Percentiles rank a stretch among this genome's conserved stretches.
phyloP scores from a whole-genome alignment of 257 asterid species.

The Pogostemon cablin region DNA sequence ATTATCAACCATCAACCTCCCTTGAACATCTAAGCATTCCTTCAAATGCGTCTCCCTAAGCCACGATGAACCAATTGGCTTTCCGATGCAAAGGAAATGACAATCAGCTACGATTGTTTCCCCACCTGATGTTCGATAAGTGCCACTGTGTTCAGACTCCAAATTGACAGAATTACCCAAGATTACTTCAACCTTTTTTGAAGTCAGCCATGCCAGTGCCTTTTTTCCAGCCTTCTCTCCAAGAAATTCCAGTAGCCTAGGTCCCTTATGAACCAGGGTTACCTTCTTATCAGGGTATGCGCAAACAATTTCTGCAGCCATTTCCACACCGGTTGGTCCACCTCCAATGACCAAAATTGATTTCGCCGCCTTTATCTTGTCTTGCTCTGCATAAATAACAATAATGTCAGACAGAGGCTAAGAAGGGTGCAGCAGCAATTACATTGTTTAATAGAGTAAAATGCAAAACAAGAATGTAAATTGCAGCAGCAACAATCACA shows the following conservation, averaged over 20 bases:
- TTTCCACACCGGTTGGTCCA: conserved; percentile 91
- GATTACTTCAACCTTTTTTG: conserved; percentile 76
- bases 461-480: background rate
- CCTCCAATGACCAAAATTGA: conserved; percentile 81
- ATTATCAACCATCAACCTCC: conserved; percentile 67
- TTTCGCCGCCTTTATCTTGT: conserved; percentile 66
- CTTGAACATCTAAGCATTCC: conserved; percentile 59
- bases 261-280: conserved; percentile 71
- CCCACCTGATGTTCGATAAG: conserved; percentile 65
- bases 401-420: conserved; percentile 4
- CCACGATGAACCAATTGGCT: conserved; percentile 76
- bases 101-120: conserved; percentile 74
- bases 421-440: background rate
- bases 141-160: conserved; percentile 48
- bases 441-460: background rate
- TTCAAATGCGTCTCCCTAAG: conserved; percentile 53
- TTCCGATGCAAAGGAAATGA: conserved; percentile 68
- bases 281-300: conserved; percentile 87
- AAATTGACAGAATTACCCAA: conserved; percentile 64
- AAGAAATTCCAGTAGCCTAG: conserved; percentile 70
- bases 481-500: background rate
- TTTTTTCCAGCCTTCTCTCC: conserved; percentile 67
- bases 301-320: conserved; percentile 74
- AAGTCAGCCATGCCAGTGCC: conserved; percentile 70
- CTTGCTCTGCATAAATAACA: conserved; percentile 51